phyloP scores from a whole-genome alignment of 179 eudicot genomes.

The Heliamphora pulchella region DNA sequence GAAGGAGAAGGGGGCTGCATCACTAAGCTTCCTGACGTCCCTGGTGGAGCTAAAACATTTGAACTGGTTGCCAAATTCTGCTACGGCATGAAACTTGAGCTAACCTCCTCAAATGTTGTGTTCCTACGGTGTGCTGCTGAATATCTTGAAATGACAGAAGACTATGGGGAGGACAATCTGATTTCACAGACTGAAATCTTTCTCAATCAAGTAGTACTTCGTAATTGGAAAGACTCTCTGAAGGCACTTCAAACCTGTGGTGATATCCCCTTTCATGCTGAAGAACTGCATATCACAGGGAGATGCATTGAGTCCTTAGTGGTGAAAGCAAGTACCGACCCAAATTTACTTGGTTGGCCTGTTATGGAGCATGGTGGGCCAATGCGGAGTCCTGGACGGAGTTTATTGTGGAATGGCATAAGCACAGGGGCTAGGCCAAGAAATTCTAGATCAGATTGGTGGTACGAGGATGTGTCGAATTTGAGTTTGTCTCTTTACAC shows the following conservation, averaged over 20 bases:
- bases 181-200: constrained; percentile 67
- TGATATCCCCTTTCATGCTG: constrained; percentile 54
- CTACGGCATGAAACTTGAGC: constrained; percentile 80
- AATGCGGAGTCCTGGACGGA: constrained; percentile 58
- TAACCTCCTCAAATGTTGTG: constrained; percentile 66
- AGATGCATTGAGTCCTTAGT: constrained; percentile 75
- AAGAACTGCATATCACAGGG: constrained; percentile 52
- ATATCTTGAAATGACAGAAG: constrained; percentile 81
- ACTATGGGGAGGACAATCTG: constrained; percentile 81
- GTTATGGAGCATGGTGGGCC: constrained; percentile 42
- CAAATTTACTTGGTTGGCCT: constrained; percentile 70
- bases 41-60: constrained; percentile 81
- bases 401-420: constrained; percentile 77
- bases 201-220: constrained; percentile 59
- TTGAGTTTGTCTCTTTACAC: constrained; percentile 72
- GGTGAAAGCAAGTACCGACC: constrained; percentile 66
- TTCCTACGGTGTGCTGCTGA: constrained; percentile 79
- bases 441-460: constrained; percentile 62
- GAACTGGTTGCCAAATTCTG: constrained; percentile 79
- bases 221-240: constrained; percentile 71
- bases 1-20: constrained; percentile 45
- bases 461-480: constrained; percentile 81
- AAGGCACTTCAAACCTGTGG: constrained; percentile 68
- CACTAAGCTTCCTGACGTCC: constrained; percentile 53
- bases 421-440: constrained; percentile 53